phyloP scores from a whole-genome alignment of 768 basidiomycete species.

The Phlegmacium glaucopus region DNA sequence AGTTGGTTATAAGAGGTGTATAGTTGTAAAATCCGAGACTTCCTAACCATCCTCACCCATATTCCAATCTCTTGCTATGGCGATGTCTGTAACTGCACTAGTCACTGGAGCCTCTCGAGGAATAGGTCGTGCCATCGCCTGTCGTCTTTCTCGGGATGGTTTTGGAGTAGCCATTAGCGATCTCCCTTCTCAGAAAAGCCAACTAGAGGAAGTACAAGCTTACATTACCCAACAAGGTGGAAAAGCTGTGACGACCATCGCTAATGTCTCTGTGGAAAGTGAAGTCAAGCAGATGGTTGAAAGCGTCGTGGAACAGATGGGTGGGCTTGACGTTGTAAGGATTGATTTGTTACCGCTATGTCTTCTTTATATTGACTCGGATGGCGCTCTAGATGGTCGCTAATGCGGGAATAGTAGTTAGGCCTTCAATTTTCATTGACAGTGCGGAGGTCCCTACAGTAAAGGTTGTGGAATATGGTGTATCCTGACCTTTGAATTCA shows the following conservation, averaged over 20 bases:
- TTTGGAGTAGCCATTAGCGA: slow-evolving; percentile 47
- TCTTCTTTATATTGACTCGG: not conserved
- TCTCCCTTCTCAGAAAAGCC: slow-evolving; percentile 22
- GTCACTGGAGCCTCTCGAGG: slow-evolving; percentile 39
- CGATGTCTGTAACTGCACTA: slow-evolving; percentile 24
- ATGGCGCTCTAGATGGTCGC: slow-evolving; percentile 35
- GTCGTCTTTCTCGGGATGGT: slow-evolving; percentile 44
- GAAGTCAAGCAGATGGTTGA: slow-evolving; percentile 41
- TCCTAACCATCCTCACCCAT: too few relatives aligned
- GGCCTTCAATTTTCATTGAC: slow-evolving; percentile 18
- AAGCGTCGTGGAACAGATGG: slow-evolving; percentile 29
- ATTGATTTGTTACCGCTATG: not conserved
- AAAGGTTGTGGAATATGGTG: slow-evolving; percentile 34
- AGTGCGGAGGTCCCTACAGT: slow-evolving; percentile 24
- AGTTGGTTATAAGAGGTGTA: too few relatives aligned
- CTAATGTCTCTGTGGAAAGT: slow-evolving; percentile 38
- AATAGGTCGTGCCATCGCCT: slow-evolving; percentile 45
- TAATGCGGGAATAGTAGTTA: slow-evolving; percentile 36
- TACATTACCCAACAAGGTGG: slow-evolving; percentile 28
- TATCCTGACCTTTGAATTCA: slow-evolving; percentile 20
- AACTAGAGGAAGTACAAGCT: slow-evolving; percentile 22
- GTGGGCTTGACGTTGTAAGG: slow-evolving; percentile 46
- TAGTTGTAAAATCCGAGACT: too few relatives aligned
- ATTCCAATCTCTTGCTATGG: too few relatives aligned
- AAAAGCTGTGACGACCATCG: slow-evolving; percentile 18